phyloP scores from a whole-genome alignment of 2,329 filamentous ascomycete species.

The Aspergillus versicolor region DNA sequence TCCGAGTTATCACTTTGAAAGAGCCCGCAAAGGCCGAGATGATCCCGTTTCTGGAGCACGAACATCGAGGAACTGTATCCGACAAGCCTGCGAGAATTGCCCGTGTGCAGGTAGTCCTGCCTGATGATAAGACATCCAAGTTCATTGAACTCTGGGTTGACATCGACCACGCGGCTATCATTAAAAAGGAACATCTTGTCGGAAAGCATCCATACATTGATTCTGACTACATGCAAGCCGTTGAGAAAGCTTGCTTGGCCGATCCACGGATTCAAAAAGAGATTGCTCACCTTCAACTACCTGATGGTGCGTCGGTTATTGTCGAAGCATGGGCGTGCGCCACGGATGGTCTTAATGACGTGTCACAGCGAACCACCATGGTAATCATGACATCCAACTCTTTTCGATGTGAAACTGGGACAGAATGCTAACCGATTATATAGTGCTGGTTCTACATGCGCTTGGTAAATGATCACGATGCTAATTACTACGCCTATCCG shows the following conservation, averaged over 20 bases:
- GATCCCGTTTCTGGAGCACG: slow-evolving; percentile 45
- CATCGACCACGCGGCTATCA: slow-evolving; percentile 16
- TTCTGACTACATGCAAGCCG: slow-evolving; percentile 48
- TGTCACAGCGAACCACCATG: not conserved
- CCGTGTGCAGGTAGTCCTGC: slow-evolving; percentile 37
- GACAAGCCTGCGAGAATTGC: slow-evolving; percentile 38
- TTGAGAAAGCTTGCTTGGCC: slow-evolving; percentile 49
- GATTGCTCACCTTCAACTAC: slow-evolving; percentile 41
- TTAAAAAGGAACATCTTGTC: slow-evolving; percentile 17
- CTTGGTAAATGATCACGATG: slow-evolving; percentile 32
- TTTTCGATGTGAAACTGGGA: not conserved
- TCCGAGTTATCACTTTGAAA: slow-evolving; percentile 51
- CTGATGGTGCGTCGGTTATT: slow-evolving; percentile 18
- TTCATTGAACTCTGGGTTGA: slow-evolving; percentile 25
- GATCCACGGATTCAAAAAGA: slow-evolving; percentile 46
- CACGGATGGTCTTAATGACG: not conserved
- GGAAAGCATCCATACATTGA: slow-evolving; percentile 31
- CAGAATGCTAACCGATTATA: not conserved
- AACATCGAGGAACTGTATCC: slow-evolving; percentile 34
- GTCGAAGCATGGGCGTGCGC: slow-evolving; percentile 5
- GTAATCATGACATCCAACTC: no score
- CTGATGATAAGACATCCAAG: slow-evolving; percentile 11
- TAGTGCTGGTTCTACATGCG: slow-evolving; percentile 7
- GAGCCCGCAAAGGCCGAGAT: slow-evolving; percentile 54
- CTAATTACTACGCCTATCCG: slow-evolving; percentile 60